A percentile compares a stretch with the other conserved stretches of the same genome.
phyloP scores from a whole-genome alignment of 495 filamentous ascomycete genomes.

The Tuber melanosporum region DNA sequence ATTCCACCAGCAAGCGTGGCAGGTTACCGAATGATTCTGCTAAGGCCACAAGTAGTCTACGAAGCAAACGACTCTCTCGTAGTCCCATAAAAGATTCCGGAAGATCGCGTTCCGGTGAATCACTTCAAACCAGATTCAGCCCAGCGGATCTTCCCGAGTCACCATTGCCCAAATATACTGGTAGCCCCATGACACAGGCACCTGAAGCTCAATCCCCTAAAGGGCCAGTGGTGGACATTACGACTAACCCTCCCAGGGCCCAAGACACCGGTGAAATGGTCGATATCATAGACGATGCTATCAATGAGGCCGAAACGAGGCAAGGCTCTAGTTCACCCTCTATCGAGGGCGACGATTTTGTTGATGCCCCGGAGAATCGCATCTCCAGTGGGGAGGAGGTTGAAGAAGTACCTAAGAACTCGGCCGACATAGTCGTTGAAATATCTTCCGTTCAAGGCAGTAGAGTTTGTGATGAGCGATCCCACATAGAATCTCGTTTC shows the following conservation, averaged over 20 bases:
- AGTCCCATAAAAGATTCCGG: neutral
- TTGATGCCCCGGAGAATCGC: slow-evolving; percentile 25
- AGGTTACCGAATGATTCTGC: neutral
- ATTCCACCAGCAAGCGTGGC: neutral
- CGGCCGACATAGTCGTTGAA: neutral
- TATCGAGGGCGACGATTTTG: slow-evolving; percentile 28
- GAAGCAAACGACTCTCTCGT: neutral
- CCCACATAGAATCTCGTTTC: neutral
- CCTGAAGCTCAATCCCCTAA: neutral
- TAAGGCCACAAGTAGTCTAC: neutral
- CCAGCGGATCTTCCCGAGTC: neutral
- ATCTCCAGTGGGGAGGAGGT: neutral
- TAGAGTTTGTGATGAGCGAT: neutral
- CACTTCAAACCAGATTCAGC: neutral
- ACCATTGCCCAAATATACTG: neutral
- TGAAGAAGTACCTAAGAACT: neutral
- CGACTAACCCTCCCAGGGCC: slow-evolving; percentile 41
- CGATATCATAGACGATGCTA: neutral
- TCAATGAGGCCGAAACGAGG: neutral
- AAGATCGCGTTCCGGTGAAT: neutral
- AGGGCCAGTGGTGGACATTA: slow-evolving; percentile 43
- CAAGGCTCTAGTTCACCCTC: slow-evolving; percentile 18
- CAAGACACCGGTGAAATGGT: slow-evolving; percentile 16
- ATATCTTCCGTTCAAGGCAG: neutral
- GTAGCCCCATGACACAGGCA: neutral